Percentiles rank a stretch among this genome's conserved stretches.
Evolutionary conservation across 23 red algal genomes (phyloP).

Genomic region (Gracilaria vermiculophylla): DNA sequence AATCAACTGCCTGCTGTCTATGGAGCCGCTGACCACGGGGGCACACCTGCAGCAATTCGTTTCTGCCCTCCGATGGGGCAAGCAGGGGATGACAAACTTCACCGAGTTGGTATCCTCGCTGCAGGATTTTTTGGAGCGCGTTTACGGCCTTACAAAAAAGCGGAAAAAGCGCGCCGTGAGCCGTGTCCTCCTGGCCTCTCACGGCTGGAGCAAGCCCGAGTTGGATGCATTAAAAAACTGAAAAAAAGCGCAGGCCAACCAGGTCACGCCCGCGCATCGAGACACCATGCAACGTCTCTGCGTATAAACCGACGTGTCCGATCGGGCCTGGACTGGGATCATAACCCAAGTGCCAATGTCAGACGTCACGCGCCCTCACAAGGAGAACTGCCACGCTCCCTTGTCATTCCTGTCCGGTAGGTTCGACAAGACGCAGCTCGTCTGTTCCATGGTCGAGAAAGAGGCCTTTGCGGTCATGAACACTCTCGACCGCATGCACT

Average conservation of each 20-base stretch:
- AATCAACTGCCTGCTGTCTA: neutral
- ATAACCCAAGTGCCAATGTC: constrained; percentile 19
- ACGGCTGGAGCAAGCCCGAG: neutral
- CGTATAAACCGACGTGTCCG: constrained; percentile 39
- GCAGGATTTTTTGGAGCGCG: constrained; percentile 8
- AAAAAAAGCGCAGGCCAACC: neutral
- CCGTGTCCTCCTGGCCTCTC: neutral
- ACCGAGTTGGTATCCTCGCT: neutral
- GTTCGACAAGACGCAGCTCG: neutral
- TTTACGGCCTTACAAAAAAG: neutral
- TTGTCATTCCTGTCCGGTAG: neutral
- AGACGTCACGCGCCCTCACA: neutral
- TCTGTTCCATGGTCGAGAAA: neutral
- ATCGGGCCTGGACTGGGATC: constrained; percentile 8
- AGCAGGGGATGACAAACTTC: neutral
- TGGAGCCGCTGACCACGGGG: neutral
- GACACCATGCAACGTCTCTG: neutral
- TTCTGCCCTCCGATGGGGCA: constrained; percentile 17
- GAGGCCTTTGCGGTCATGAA: neutral
- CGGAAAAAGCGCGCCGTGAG: constrained; percentile 23
- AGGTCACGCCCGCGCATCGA: neutral
- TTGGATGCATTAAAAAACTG: constrained; percentile 1
- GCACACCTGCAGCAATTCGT: constrained; percentile 24
- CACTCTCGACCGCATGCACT: too few species aligned
- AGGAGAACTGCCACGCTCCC: constrained; percentile 18